Base-by-base conservation (phyloP, 495 filamentous ascomycete species). In the Lophium mytilinum region DNA sequence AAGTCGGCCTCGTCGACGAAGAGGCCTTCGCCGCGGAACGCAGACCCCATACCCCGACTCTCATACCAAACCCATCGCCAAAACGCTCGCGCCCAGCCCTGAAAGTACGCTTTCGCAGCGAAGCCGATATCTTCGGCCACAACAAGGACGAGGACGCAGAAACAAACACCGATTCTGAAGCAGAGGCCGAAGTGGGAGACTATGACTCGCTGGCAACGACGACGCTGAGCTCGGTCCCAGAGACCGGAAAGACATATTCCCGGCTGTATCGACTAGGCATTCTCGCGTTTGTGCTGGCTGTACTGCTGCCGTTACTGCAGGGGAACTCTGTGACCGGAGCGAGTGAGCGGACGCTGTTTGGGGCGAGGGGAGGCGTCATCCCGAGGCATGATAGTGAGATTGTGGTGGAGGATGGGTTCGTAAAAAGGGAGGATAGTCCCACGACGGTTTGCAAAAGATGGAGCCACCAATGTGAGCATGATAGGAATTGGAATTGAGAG, bases 371-470 rank as follows among this genome's bases (percentile, higher is more conserved):
- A 15, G 60, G 67, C 11, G 62, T 63, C 9, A 67, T 72, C 49
- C 64, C 65, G 45, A 34, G 17, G 7, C 35, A 60, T 7, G n/a
- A 52, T 34, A 56, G 43, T 18, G 40, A 40, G 45, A 49, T 21
- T 53, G 35, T 15, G 37, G 49, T 37, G 12, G 34, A 49, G 21
- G 42, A 39, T 33, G 37, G 15, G 9, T 36, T 71, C 1, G 36
- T 55, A 34, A 68, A 59, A 48, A 53, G 71, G 45, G 56, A 63
- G 15, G 57, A 69, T 47, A 83, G 79, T 4, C 58, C 62, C 11
- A 69, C 68, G 10, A 66, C 81, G 59, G 69, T 83, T 21, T 89
- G 86, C 68, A 80, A 75, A 53, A 71, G 86, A 60, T 90, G 83
- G 82, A 79, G 76, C 43, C 82, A 85, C 37, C 85, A 88, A 69